Percentiles rank a stretch among this genome's conserved stretches.
These are phyloP conservation scores for Fonsecaea monophora DNA, from an alignment of 2,329 filamentous ascomycete genomes.

Conservation along the genomic window DNA sequence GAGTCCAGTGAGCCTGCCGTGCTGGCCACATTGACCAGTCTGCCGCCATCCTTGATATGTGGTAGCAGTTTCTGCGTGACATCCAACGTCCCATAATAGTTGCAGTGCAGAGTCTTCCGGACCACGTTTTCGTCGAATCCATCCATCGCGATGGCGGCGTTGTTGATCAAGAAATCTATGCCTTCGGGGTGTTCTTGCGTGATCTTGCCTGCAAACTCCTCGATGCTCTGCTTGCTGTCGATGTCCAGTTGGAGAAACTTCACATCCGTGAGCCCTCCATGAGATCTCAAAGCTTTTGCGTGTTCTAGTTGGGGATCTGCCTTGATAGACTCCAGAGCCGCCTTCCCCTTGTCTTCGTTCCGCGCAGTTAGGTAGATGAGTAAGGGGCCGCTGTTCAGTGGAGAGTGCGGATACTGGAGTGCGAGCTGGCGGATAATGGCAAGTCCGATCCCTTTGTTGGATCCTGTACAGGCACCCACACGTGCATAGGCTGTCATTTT, in stretches of 20 bases:
- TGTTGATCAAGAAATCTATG: conserved; percentile 62
- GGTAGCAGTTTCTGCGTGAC: conserved; percentile 55
- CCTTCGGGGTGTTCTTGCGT: conserved; percentile 56
- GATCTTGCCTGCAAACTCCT: conserved; percentile 51
- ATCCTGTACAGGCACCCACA: conserved; percentile 62
- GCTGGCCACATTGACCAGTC: conserved; percentile 60
- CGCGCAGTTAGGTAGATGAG: conserved; percentile 63
- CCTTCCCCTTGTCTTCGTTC: conserved; percentile 55
- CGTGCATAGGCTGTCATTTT: conserved; percentile 44
- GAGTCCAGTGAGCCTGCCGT: conserved; percentile 51
- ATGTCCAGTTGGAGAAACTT: conserved; percentile 59
- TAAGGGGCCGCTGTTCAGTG: conserved; percentile 55
- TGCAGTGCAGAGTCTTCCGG: conserved; percentile 56
- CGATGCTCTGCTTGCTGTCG: conserved; percentile 53
- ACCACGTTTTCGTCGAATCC: conserved; percentile 58
- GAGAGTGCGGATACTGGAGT: conserved; percentile 59
- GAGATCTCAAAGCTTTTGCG: conserved; percentile 53
- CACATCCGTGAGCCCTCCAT: conserved; percentile 56
- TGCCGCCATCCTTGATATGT: conserved; percentile 53
- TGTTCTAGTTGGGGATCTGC: conserved; percentile 54
- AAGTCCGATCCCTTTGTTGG: conserved; percentile 59
- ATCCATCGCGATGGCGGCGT: conserved; percentile 58
- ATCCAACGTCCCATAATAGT: conserved; percentile 61
- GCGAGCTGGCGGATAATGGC: conserved; percentile 62
- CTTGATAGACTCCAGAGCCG: conserved; percentile 54